phyloP scores from a whole-genome alignment of 208 protist genomes.

The Herpetomonas samuelpessoai region DNA sequence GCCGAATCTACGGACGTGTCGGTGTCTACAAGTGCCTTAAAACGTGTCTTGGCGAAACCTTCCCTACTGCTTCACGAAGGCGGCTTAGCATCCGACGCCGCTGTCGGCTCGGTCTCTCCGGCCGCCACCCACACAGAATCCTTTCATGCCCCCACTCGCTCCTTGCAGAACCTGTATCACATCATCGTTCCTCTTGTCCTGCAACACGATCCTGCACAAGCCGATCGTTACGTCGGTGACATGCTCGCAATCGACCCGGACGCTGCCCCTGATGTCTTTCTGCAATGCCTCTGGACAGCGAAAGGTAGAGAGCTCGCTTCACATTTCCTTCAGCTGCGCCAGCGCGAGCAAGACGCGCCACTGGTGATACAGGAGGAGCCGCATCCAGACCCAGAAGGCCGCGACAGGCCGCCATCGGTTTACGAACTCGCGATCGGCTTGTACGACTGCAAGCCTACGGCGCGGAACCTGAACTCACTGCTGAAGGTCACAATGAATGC shows the following conservation, averaged over 20 bases:
- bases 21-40: conserved; percentile 1
- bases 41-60: conserved; percentile 24
- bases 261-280: conserved; percentile 59
- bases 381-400: background rate
- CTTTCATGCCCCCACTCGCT: too few species aligned
- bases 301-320: conserved; percentile 30
- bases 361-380: background rate
- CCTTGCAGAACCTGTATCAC: conserved; percentile 74
- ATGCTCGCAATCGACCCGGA: conserved; percentile 61
- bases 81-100: conserved; percentile 6
- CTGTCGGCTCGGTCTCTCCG: background rate
- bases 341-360: background rate
- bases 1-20: background rate
- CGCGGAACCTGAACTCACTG: conserved; percentile 76
- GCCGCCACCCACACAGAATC: conserved; percentile 3
- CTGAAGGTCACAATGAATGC: conserved; percentile 31
- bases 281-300: conserved; percentile 46
- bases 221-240: conserved; percentile 39
- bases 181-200: conserved; percentile 69
- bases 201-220: conserved; percentile 33
- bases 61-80: conserved; percentile 21
- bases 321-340: conserved; percentile 14
- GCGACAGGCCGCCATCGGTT: too few species aligned
- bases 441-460: conserved; percentile 44
- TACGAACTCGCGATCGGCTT: conserved; percentile 31